Percentiles rank a stretch among this genome's conserved stretches.
phyloP scores from a whole-genome alignment of 169 alveolate species.

The Plasmodium vivax region DNA sequence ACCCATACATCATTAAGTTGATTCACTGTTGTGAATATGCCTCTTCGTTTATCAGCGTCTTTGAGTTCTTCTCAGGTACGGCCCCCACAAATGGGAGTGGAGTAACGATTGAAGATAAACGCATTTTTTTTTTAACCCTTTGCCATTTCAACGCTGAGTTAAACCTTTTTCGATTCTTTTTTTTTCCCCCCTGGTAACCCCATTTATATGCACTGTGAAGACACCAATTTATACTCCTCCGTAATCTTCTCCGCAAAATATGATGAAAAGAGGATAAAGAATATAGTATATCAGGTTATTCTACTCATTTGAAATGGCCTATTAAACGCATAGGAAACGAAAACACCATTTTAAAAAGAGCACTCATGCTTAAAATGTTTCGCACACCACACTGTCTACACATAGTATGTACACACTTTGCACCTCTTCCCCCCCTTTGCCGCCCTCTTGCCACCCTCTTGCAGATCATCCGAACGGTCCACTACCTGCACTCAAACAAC shows the following conservation, averaged over 20 bases:
- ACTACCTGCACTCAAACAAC: constrained; percentile 60
- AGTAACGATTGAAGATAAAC: background rate
- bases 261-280: constrained; percentile 51
- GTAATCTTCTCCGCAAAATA: constrained; percentile 8
- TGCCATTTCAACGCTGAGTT: background rate
- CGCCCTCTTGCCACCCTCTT: background rate
- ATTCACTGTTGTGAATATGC: constrained; percentile 32
- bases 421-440: background rate
- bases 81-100: background rate
- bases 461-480: constrained; percentile 33
- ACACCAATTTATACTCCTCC: constrained; percentile 19
- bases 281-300: constrained; percentile 56
- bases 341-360: constrained; percentile 1
- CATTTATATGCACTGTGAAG: constrained; percentile 4
- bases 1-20: constrained; percentile 46
- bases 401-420: background rate
- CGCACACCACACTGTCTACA: background rate
- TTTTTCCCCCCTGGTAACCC: background rate
- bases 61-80: constrained; percentile 63
- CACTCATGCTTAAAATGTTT: background rate
- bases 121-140: background rate
- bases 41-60: constrained; percentile 27
- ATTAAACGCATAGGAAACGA: background rate
- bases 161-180: constrained; percentile 10
- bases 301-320: background rate